Conservation (phyloP, 2,329 filamentous ascomycete species). For the Aspergillus sp. region DNA sequence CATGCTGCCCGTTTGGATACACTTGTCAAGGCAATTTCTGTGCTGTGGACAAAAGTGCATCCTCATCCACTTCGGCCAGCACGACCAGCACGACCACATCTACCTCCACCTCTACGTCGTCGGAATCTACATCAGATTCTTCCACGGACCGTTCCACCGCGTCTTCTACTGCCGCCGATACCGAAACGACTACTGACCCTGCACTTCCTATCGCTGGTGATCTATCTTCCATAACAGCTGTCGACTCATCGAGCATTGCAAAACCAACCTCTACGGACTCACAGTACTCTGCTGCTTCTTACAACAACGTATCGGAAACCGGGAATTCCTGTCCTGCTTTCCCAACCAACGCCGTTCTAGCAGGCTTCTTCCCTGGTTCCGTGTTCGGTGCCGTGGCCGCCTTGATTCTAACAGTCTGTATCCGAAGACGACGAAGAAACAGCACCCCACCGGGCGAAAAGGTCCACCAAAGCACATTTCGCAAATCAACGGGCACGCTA, state of each 20-base stretch:
- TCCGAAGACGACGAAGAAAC: conserved; percentile 29
- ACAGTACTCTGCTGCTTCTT: conserved; percentile 5
- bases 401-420: conserved; percentile 50
- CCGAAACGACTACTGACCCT: neutral
- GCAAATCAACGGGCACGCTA: conserved; percentile 32
- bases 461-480: conserved; percentile 28
- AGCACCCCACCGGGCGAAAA: conserved; percentile 22
- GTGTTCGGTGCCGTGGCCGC: conserved; percentile 51
- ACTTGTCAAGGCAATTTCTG: conserved; percentile 38
- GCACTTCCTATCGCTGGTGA: neutral
- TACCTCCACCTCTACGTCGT: conserved; percentile 18
- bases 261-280: conserved; percentile 13
- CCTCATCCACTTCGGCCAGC: conserved; percentile 22
- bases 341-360: conserved; percentile 41
- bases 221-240: neutral
- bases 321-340: conserved; percentile 36
- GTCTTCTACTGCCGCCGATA: neutral
- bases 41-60: conserved; percentile 25
- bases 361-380: conserved; percentile 49
- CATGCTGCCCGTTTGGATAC: conserved; percentile 50
- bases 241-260: neutral
- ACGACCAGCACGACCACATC: conserved; percentile 21
- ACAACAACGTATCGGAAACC: conserved; percentile 1
- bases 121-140: conserved; percentile 4
- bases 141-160: neutral